These are phyloP conservation scores for Thermochaetoides dissita DNA, from an alignment of 2,329 filamentous ascomycete species.

Conservation along the genomic window DNA sequence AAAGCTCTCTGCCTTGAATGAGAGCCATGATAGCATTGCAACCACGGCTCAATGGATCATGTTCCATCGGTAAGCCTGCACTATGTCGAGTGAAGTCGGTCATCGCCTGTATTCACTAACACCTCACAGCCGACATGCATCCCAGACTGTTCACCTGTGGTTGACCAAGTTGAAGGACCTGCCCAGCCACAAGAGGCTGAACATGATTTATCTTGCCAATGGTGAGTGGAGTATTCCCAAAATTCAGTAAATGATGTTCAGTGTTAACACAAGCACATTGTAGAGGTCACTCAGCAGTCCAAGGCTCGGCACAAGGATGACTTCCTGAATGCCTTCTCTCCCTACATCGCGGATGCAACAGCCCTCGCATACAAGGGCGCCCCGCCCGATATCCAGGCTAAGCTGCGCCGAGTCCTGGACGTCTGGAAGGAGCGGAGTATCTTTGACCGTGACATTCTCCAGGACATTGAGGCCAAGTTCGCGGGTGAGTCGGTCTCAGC, in stretches of 20 bases:
- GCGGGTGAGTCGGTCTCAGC: conserved; percentile 43
- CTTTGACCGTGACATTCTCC: conserved; percentile 68
- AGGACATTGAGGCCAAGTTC: conserved; percentile 64
- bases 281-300: conserved; percentile 92
- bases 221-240: conserved; percentile 37
- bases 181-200: conserved; percentile 70
- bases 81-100: no score
- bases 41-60: conserved; percentile 98
- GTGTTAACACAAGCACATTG: conserved; percentile 9
- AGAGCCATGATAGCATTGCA: conserved; percentile 93
- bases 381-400: conserved; percentile 71
- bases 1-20: conserved; percentile 88
- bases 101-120: conserved; percentile 14
- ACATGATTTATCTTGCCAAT: conserved; percentile 88
- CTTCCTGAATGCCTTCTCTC: conserved; percentile 82
- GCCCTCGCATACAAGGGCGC: conserved; percentile 83
- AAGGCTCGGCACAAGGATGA: conserved; percentile 86
- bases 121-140: conserved; percentile 63
- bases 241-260: conserved; percentile 27
- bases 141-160: conserved; percentile 86
- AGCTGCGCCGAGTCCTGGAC: conserved; percentile 77
- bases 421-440: conserved; percentile 83
- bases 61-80: conserved; percentile 69
- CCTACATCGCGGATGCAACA: conserved; percentile 82
- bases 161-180: conserved; percentile 79